A percentile compares a stretch with the other conserved stretches of the same genome.
Conservation (phyloP, 176 grass and related monocot genomes). For the Tillandsia fasciculata region DNA sequence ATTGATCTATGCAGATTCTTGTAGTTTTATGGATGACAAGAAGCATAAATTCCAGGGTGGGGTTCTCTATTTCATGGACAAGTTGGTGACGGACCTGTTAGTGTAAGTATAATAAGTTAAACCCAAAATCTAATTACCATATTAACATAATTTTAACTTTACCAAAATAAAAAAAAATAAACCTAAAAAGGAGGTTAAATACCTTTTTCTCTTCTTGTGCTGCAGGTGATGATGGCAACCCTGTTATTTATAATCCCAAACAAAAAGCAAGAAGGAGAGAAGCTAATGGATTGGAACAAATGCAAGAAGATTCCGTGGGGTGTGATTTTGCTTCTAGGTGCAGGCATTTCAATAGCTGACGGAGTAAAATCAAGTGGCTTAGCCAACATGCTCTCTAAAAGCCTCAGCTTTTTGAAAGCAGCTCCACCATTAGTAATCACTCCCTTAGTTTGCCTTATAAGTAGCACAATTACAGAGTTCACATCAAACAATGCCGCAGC, state of each 20-base stretch:
- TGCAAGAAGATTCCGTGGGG: constrained; percentile 21
- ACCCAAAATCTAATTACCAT: neutral
- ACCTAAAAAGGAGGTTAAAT: too few species aligned
- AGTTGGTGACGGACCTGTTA: constrained; percentile 17
- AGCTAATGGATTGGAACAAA: constrained; percentile 17
- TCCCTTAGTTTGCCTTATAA: constrained; percentile 45
- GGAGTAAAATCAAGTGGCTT: constrained; percentile 13
- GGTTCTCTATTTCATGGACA: constrained; percentile 11
- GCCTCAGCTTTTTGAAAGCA: constrained; percentile 43
- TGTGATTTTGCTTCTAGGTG: constrained; percentile 14
- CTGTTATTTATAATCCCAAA: constrained; percentile 14
- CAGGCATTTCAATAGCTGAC: constrained; percentile 13
- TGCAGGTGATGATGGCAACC: constrained; percentile 17
- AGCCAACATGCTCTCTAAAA: constrained; percentile 28
- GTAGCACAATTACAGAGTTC: constrained; percentile 50
- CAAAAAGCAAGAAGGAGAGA: constrained; percentile 16
- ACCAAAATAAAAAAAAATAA: neutral
- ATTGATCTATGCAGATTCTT: neutral
- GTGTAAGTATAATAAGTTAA: constrained; percentile 1
- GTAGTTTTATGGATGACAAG: constrained; percentile 19
- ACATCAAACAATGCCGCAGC: constrained; percentile 50
- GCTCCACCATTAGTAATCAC: constrained; percentile 30
- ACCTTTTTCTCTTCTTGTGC: neutral
- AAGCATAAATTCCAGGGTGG: constrained; percentile 12
- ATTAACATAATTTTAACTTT: neutral